Conservation (phyloP, 2,329 filamentous ascomycete species). For the Xylaria sp. region DNA sequence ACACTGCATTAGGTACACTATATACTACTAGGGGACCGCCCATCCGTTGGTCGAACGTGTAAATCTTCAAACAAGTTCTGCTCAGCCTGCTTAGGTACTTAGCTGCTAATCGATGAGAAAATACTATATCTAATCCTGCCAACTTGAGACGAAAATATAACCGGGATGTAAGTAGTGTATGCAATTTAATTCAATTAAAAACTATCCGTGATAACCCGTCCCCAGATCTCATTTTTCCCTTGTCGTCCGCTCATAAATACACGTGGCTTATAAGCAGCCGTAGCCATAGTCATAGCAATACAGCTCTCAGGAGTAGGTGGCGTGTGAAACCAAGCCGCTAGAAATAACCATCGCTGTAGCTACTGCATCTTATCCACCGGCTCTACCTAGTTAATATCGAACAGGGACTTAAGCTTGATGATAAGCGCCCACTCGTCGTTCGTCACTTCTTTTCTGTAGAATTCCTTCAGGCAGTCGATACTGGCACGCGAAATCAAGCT, state of each 20-base stretch:
- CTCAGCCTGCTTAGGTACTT: too few relatives aligned
- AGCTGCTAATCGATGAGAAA: too few relatives aligned
- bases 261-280: conserved; percentile 6
- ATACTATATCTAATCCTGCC: too few relatives aligned
- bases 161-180: background rate
- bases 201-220: conserved; percentile 6
- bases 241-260: conserved; percentile 27
- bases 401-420: conserved; percentile 93
- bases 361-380: background rate
- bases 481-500: conserved; percentile 85
- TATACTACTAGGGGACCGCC: too few relatives aligned
- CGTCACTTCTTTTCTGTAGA: conserved; percentile 72
- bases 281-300: background rate
- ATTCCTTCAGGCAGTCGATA: conserved; percentile 96
- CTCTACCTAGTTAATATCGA: conserved; percentile 77
- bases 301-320: background rate
- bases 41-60: too few relatives aligned
- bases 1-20: too few relatives aligned
- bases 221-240: conserved; percentile 14
- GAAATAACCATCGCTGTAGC: conserved; percentile 1
- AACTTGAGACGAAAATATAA: background rate
- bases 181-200: conserved; percentile 15
- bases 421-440: conserved; percentile 94
- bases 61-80: too few relatives aligned
- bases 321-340: conserved; percentile 4